Percentiles rank a stretch among this genome's conserved stretches.
Conservation (phyloP, 495 filamentous ascomycete genomes). For the Penicillium mononematosum region DNA sequence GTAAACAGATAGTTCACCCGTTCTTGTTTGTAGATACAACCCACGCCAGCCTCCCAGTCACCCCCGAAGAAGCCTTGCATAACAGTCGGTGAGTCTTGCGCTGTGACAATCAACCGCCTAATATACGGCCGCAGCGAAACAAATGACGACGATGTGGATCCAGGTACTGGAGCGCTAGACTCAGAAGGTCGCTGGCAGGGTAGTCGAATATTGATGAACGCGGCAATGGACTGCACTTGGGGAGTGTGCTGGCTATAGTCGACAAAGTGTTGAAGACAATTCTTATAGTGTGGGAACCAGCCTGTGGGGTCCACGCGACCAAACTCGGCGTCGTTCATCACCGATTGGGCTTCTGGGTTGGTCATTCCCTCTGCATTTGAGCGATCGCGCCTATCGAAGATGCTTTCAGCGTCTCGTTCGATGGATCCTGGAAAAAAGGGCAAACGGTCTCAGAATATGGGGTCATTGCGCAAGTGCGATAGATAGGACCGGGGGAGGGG, state of each 20-base stretch:
- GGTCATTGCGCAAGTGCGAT: constrained; percentile 18
- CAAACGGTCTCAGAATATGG: constrained; percentile 26
- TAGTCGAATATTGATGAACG: constrained; percentile 79
- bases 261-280: constrained; percentile 83
- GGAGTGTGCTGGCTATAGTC: constrained; percentile 77
- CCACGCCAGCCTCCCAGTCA: constrained; percentile 75
- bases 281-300: constrained; percentile 87
- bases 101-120: constrained; percentile 85
- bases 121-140: constrained; percentile 82
- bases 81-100: constrained; percentile 71
- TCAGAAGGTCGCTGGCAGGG: constrained; percentile 38
- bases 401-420: constrained; percentile 29
- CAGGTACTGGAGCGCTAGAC: constrained; percentile 10
- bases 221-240: constrained; percentile 81
- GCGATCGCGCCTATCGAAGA: constrained; percentile 25
- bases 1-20: constrained; percentile 91
- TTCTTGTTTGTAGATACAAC: constrained; percentile 78
- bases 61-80: constrained; percentile 89
- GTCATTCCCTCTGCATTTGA: constrained; percentile 17
- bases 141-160: constrained; percentile 32
- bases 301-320: constrained; percentile 68
- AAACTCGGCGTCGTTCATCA: constrained; percentile 30
- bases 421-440: constrained; percentile 24
- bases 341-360: constrained; percentile 15
- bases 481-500: not conserved